Evolutionary conservation across 805 yeast species (phyloP), one percentile per base, ranked within the genome.

Genomic region (Ogataea henricii): DNA sequence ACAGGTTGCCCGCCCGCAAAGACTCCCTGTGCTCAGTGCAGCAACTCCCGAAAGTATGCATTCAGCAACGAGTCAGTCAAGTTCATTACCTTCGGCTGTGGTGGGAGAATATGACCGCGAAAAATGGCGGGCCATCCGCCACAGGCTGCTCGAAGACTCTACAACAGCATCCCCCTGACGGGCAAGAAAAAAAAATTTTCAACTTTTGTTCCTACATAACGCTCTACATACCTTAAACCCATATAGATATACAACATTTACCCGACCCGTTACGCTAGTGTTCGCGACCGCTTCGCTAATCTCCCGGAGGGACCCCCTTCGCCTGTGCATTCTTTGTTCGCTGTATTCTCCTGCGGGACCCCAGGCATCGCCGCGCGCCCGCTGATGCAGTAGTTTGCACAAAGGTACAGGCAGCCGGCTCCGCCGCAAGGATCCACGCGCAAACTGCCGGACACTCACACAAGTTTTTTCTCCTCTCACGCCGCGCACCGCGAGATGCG

Each of bases 61-160:
- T 41, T 57, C 64, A 4, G 46, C 40, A 6, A 21, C 43, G 7
- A 53, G 63, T 17, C 46, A 53, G 14, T 66, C 35, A 58, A 79
- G 65, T 65, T 76, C 57, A 51, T 73, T 70, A 32, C 87, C 87
- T 0, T 72, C 82, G 34, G 80, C 74, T 10, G 82, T 79, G 3
- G 74, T 82, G 46, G 87, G 87, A 0, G 81, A 80, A 57, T 82
- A 82, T 58, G 88, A 82, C 56, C 68, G 77, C 56, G 88, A 82
- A 59, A 82, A 82, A 60, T 82, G 87, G 87, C 68, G 76, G 47
- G 77, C 80, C 0, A 68, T 82, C 51, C 73, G 74, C 42, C 56
- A 62, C 30, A 48, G 55, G 40, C 43, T 53, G 17, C 21, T 47
- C 3, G 34, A 41, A 9, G 58, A 49, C 17, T 5, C 27, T 8